Evolutionary conservation across 768 basidiomycete species (phyloP).

Genomic region (Lepiota brunneoincarnata): DNA sequence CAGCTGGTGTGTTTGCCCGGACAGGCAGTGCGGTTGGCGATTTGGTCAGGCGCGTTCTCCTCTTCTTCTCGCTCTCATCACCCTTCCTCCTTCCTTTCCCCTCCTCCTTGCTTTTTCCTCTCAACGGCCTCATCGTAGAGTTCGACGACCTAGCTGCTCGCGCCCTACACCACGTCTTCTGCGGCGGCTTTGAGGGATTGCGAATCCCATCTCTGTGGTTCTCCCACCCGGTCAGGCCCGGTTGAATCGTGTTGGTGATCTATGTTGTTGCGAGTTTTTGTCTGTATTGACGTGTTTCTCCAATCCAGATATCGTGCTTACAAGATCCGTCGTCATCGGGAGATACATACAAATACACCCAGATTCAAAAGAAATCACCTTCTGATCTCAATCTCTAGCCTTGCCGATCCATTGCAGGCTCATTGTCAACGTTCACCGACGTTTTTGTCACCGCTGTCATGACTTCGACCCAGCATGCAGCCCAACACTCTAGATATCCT

Average conservation of each 20-base stretch:
- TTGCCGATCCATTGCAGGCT: conserved; percentile 26
- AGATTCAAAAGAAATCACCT: conserved; percentile 39
- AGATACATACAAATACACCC: conserved; percentile 45
- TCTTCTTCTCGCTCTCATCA: conserved; percentile 15
- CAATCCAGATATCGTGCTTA: conserved; percentile 19
- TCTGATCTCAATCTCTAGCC: conserved; percentile 41
- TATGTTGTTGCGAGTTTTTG: conserved; percentile 10
- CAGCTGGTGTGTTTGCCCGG: conserved; percentile 12
- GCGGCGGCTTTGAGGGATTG: background rate
- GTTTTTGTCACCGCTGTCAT: conserved; percentile 27
- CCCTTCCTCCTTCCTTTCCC: conserved; percentile 9
- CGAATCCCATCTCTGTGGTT: background rate
- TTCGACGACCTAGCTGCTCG: too few species aligned
- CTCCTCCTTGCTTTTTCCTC: conserved; percentile 2
- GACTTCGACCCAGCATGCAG: conserved; percentile 48
- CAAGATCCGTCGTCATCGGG: conserved; percentile 68
- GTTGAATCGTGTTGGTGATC: conserved; percentile 14
- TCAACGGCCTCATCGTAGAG: background rate
- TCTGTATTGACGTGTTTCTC: conserved; percentile 11
- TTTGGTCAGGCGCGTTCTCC: conserved; percentile 12
- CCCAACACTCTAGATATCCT: conserved; percentile 22
- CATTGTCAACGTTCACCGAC: conserved; percentile 19
- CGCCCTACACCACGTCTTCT: too few species aligned
- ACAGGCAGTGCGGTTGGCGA: conserved; percentile 13
- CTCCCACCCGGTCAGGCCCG: conserved; percentile 3